Base-by-base conservation (phyloP, 1,284 basidiomycete species). In the Trametes hirsuta region DNA sequence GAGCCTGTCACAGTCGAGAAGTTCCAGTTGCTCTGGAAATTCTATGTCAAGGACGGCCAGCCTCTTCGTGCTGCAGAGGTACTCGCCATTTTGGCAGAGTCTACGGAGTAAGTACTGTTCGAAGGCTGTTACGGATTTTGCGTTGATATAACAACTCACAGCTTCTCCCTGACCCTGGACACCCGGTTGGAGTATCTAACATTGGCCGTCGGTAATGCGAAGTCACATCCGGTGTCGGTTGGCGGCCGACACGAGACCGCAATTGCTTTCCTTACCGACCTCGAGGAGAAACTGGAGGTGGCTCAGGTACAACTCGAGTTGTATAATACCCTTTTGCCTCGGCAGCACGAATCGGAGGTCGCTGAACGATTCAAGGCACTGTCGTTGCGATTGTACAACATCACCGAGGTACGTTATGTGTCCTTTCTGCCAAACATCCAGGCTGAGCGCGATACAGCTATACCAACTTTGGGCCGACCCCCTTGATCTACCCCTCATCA, bases 221-320 rank as follows among this genome's bases (percentile, higher is more conserved):
- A 98, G 77, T 95, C 95, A 15, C 91, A 95, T 70, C 90, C 94
- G 15, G 83, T 93, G 30, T 86, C 92, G 35, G 81, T 84, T 18
- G 84, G 84, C 30, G 90, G 91, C 30, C 81, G 84, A 66, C 89
- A 93, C 67, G 95, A 94, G 73, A 88, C 87, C 21, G 90, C 91
- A 10, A 94, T 98, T 57, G 90, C 93, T 49, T 97, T 98, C 79
- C 83, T 97, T 25, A 93, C 91, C 0, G 91, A 95, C 64, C 80
- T 98, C 15, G 96, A 98, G 76, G 97, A 99, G 76, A 95, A 95
- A 72, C 84, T 99, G 9, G 97, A 99, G 58, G 97, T 99, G 12
- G 94, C 95, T 3, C 93, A 97, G 76, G 95, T 99, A 9, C 97
- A 99, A 72, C 81, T 97, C 41, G 95, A 98, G 75, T 84, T 96